Base-by-base conservation (phyloP, 2,329 filamentous ascomycete genomes). In the Neonectria ditissima region DNA sequence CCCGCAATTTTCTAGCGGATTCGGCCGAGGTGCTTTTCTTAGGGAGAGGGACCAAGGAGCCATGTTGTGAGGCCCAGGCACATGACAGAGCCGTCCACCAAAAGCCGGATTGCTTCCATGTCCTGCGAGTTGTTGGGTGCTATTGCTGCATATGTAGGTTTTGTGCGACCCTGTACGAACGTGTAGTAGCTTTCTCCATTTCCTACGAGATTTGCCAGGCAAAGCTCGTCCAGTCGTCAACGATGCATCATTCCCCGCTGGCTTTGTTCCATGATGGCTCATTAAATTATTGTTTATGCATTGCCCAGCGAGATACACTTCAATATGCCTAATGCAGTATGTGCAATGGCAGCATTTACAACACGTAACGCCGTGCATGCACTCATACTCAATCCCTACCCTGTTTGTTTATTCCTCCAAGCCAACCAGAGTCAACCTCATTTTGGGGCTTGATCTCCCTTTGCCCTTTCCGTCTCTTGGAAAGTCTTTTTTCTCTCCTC, bases 401-500 rank as follows among this genome's bases (percentile, higher is more conserved):
- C 10, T 6, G 10, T 50, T 48, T 32, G 14, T 44, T 54, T 32
- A 11, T 44, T 54, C 37, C 41, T 50, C n/a, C 24, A 26, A 9
- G 2, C 55, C 28, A 32, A 32, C 9, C 26, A 50, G 4, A 2
- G 28, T 22, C 26, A 14, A 16, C 26, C 26, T 32, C 28, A 50
- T 50, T 18, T 32, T 13, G 47, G 18, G 11, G n/a, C 28, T 11
- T 50, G 16, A 6, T 32, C 18, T 52, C 24, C 63, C 39, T 59
- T 53, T 44, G 56, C 32, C 18, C 16, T 55, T 28, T 55, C 69
- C 68, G 79, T 78, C 13, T 78, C 80, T 47, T 78, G 32, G 53
- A 80, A 81, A 0, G 79, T 81, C 61, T 74, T 75, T 77, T 85
- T 89, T 73, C 84, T 85, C 22, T 81, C 79, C 22, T 76, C 72